Evolutionary conservation across 2,329 filamentous ascomycete genomes (phyloP).

Genomic region (Microdochium nivale): DNA sequence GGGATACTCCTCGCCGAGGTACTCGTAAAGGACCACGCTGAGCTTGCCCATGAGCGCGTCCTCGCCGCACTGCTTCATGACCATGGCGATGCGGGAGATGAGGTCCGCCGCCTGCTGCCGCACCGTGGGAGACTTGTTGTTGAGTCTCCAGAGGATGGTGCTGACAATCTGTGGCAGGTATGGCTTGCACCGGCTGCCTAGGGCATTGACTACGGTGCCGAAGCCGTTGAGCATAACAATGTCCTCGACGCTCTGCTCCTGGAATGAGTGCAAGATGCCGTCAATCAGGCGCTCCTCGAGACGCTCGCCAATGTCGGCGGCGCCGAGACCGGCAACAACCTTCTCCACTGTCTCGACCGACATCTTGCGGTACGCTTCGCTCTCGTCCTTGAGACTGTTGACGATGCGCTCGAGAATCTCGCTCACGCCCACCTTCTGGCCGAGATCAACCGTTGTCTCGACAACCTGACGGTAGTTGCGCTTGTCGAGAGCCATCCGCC

Average conservation of each 20-base stretch:
- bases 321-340: conserved; percentile 83
- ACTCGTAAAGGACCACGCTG: conserved; percentile 91
- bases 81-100: conserved; percentile 93
- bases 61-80: conserved; percentile 98
- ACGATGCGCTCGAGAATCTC: conserved; percentile 93
- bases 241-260: conserved; percentile 96
- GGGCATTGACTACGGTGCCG: conserved; percentile 90
- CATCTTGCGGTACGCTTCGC: conserved; percentile 97
- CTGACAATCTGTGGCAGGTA: conserved; percentile 96
- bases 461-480: conserved; percentile 97
- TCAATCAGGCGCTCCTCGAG: conserved; percentile 92
- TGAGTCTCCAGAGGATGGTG: conserved; percentile 91
- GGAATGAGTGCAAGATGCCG: conserved; percentile 91
- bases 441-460: conserved; percentile 93
- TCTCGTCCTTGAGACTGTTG: conserved; percentile 94
- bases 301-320: conserved; percentile 86
- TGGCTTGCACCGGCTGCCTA: conserved; percentile 88
- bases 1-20: conserved; percentile 95
- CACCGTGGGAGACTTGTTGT: conserved; percentile 96
- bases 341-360: conserved; percentile 97
- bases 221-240: conserved; percentile 96
- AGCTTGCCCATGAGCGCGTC: conserved; percentile 94
- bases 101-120: conserved; percentile 95
- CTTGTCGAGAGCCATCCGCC: conserved; percentile 93
- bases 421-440: conserved; percentile 93